These are phyloP conservation scores for Daldinia concentrica DNA, from an alignment of 495 filamentous ascomycete genomes.

Conservation along the genomic window DNA sequence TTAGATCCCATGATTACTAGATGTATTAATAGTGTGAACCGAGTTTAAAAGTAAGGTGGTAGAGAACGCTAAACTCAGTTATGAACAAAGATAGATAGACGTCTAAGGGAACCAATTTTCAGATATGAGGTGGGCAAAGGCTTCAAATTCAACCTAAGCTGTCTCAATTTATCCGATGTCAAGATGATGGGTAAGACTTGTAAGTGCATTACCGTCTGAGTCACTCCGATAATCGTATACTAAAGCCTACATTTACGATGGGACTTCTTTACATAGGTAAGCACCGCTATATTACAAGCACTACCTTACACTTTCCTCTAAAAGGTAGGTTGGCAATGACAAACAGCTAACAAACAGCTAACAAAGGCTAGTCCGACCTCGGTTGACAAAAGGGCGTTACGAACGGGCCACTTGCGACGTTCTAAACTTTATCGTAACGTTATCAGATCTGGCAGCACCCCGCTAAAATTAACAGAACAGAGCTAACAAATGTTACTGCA, in stretches of 20 bases:
- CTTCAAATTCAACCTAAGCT: neutral
- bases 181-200: neutral
- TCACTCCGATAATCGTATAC: slow-evolving; percentile 1
- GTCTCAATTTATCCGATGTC: neutral
- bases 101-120: neutral
- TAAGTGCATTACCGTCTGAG: slow-evolving; percentile 1
- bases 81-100: neutral
- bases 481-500: neutral
- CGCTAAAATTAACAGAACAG: neutral
- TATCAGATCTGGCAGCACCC: neutral
- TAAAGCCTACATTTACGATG: neutral
- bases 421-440: neutral
- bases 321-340: neutral
- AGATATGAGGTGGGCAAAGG: neutral
- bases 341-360: neutral
- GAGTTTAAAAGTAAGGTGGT: neutral
- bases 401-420: neutral
- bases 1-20: slow-evolving; percentile 36
- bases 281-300: neutral
- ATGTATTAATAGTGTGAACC: neutral
- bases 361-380: slow-evolving; percentile 14
- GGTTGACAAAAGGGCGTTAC: neutral
- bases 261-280: neutral
- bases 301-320: neutral
- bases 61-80: neutral